phyloP scores from a whole-genome alignment of 208 protist genomes.

The Leishmania tropica region DNA sequence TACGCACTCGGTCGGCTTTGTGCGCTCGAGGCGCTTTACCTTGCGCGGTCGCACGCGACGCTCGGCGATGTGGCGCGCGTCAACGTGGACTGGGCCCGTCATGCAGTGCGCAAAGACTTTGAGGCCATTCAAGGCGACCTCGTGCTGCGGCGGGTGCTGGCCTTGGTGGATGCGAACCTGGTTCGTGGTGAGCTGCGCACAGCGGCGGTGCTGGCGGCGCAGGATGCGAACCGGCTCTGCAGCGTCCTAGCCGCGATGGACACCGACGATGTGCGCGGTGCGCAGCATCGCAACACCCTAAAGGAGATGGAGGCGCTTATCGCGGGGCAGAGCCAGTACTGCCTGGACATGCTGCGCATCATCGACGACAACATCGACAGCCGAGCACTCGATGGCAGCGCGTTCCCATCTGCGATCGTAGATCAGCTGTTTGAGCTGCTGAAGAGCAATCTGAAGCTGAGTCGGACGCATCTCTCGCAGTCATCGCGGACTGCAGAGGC shows the following conservation, averaged over 20 bases:
- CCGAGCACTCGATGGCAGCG: constrained; percentile 34
- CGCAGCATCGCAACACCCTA: constrained; percentile 20
- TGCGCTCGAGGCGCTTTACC: constrained; percentile 74
- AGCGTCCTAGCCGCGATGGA: constrained; percentile 29
- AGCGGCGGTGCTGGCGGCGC: constrained; percentile 26
- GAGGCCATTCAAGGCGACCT: constrained; percentile 56
- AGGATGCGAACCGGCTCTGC: constrained; percentile 37
- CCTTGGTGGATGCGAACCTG: constrained; percentile 68
- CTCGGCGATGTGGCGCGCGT: constrained; percentile 71
- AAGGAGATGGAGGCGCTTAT: constrained; percentile 37
- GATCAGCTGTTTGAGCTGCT: constrained; percentile 48
- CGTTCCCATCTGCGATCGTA: constrained; percentile 44
- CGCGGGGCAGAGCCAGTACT: constrained; percentile 37
- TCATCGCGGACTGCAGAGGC: neutral
- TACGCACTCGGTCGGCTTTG: constrained; percentile 55
- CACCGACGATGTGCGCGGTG: constrained; percentile 8
- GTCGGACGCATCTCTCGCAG: constrained; percentile 14
- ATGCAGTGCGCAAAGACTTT: constrained; percentile 67
- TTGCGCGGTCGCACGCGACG: constrained; percentile 71
- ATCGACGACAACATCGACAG: constrained; percentile 62
- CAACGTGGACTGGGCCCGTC: constrained; percentile 67
- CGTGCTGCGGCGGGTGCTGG: constrained; percentile 54
- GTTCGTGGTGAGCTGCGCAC: constrained; percentile 61
- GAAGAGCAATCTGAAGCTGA: constrained; percentile 34
- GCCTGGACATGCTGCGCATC: constrained; percentile 34